Percentiles rank a stretch among this genome's conserved stretches.
These are phyloP conservation scores for Phytophthora ramorum DNA, from an alignment of 352 stramenopile genomes.

Conservation along the genomic window DNA sequence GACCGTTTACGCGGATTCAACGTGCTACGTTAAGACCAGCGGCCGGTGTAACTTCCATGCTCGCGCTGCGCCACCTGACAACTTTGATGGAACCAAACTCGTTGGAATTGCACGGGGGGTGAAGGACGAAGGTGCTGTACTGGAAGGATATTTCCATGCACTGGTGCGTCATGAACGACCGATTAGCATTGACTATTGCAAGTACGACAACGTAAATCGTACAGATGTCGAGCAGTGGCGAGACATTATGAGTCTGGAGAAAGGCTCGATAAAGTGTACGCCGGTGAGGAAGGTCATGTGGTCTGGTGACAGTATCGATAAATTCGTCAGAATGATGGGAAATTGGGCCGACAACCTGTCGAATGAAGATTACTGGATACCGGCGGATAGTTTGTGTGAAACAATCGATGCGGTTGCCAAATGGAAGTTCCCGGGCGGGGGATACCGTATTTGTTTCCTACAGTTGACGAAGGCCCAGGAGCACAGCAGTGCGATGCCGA, in stretches of 20 bases:
- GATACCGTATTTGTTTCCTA: slow-evolving; percentile 13
- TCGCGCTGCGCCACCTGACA: slow-evolving; percentile 7
- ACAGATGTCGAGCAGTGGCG: not conserved
- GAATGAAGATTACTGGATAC: slow-evolving; percentile 14
- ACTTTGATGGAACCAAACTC: slow-evolving; percentile 5
- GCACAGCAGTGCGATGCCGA: slow-evolving; percentile 5
- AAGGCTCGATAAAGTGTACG: not conserved
- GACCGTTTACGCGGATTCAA: not conserved
- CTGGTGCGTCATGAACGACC: slow-evolving; percentile 1
- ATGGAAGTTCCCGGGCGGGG: not conserved
- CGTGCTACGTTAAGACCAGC: slow-evolving; percentile 2
- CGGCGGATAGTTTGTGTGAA: slow-evolving; percentile 5
- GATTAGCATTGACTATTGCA: slow-evolving; percentile 3
- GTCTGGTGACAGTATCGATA: not conserved
- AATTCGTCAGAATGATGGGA: slow-evolving; percentile 8
- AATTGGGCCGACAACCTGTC: not conserved
- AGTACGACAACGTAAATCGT: slow-evolving; percentile 7
- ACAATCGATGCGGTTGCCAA: slow-evolving; percentile 15
- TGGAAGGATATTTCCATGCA: slow-evolving; percentile 12
- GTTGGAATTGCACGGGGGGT: slow-evolving; percentile 1
- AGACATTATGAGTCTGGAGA: not conserved
- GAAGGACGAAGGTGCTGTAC: slow-evolving; percentile 9
- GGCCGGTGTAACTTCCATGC: not conserved
- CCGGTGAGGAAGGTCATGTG: not conserved
- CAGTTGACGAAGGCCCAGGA: slow-evolving; percentile 6